These are phyloP conservation scores for Plasmodium billcollinsi DNA, from an alignment of 169 alveolate genomes.

Conservation along the genomic window DNA sequence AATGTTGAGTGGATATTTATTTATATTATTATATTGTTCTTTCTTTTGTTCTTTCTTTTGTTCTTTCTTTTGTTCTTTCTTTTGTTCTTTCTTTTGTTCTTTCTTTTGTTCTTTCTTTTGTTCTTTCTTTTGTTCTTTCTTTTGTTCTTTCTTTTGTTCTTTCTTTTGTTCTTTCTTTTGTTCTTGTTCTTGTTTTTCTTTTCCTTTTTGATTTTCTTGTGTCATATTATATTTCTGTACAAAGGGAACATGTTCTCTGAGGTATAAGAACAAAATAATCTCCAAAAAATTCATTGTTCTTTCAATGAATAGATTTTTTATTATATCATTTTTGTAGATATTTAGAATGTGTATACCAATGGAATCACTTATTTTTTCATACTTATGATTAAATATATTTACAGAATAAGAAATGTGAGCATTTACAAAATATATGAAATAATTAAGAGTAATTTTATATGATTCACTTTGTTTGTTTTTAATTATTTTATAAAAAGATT, in stretches of 20 bases:
- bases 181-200: too few species aligned
- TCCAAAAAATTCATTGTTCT: slow-evolving; percentile 47
- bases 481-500: slow-evolving; percentile 10
- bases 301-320: slow-evolving; percentile 53
- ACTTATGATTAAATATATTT: slow-evolving; percentile 28
- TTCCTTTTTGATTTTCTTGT: neutral
- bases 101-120: neutral
- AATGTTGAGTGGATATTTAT: slow-evolving; percentile 7
- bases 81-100: neutral
- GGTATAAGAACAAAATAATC: slow-evolving; percentile 24
- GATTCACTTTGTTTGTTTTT: neutral
- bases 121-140: too few species aligned
- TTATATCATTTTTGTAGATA: slow-evolving; percentile 30
- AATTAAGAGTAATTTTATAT: slow-evolving; percentile 30
- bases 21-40: neutral
- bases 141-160: too few species aligned
- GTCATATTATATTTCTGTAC: neutral
- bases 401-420: slow-evolving; percentile 45
- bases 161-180: too few species aligned
- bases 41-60: neutral
- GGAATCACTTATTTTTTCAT: slow-evolving; percentile 31
- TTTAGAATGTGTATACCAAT: slow-evolving; percentile 24
- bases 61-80: neutral
- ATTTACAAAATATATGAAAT: slow-evolving; percentile 59
- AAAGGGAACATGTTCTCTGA: slow-evolving; percentile 11